Evolutionary conservation across 176 grass and related monocot species (phyloP).

Genomic region (Ensete glaucum): DNA sequence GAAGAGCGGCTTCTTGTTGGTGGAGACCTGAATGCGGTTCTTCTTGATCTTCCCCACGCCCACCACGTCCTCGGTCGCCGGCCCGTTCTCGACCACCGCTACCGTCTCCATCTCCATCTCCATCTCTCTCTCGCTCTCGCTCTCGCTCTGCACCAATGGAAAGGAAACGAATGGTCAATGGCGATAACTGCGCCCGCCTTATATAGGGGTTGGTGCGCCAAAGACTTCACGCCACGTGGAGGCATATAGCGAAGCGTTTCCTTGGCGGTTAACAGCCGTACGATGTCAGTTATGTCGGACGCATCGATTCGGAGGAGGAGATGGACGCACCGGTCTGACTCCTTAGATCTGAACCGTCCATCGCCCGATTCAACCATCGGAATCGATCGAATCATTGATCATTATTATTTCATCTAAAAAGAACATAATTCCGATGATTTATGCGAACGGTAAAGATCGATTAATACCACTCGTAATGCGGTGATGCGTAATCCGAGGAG

Average conservation of each 20-base stretch:
- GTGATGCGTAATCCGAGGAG: too few species aligned
- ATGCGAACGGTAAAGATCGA: too few species aligned
- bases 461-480: too few species aligned
- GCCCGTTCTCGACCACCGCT: neutral
- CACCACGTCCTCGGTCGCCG: neutral
- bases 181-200: neutral
- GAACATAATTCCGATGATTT: too few species aligned
- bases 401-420: too few species aligned
- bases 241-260: neutral
- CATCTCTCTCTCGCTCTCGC: conserved; percentile 15
- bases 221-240: neutral
- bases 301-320: neutral
- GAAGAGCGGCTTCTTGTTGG: conserved; percentile 92
- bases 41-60: conserved; percentile 35
- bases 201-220: neutral
- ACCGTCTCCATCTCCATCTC: conserved; percentile 8
- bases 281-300: neutral
- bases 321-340: too few species aligned
- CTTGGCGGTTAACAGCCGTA: neutral
- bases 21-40: conserved; percentile 91
- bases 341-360: too few species aligned
- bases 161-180: neutral
- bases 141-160: neutral
- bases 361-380: too few species aligned
- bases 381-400: too few species aligned